A percentile compares a stretch with the other conserved stretches of the same genome.
Conservation (phyloP, 176 grass and related monocot genomes). For the Avena insularis region DNA sequence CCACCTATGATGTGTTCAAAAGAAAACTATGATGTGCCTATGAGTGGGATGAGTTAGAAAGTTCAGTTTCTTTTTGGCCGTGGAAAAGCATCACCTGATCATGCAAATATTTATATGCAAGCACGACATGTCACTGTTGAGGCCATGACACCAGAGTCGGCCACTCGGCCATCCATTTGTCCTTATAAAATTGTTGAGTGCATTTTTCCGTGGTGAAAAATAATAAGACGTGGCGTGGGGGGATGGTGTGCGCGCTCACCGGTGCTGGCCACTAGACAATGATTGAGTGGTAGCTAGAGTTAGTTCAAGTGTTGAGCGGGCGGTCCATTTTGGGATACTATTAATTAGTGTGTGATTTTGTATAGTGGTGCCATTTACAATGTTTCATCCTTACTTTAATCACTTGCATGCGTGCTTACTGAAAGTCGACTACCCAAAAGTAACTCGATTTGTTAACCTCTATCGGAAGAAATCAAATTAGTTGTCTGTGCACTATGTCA, state of each 20-base stretch:
- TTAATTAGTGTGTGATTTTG: conserved; percentile 22
- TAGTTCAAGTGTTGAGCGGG: conserved; percentile 48
- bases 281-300: conserved; percentile 34
- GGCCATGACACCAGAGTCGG: conserved; percentile 40
- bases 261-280: conserved; percentile 25
- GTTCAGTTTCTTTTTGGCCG: conserved; percentile 36
- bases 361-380: neutral
- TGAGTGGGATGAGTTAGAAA: conserved; percentile 64
- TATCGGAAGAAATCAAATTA: neutral
- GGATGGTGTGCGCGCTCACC: conserved; percentile 51
- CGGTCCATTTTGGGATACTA: conserved; percentile 33
- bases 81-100: neutral
- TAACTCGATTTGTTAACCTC: conserved; percentile 37
- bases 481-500: neutral
- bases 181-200: too few relatives aligned
- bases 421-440: conserved; percentile 32
- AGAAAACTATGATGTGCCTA: conserved; percentile 26
- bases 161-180: too few relatives aligned
- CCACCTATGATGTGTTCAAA: neutral
- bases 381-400: conserved; percentile 33
- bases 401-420: conserved; percentile 37
- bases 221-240: too few relatives aligned
- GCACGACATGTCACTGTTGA: conserved; percentile 34
- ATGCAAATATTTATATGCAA: conserved; percentile 15
- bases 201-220: too few relatives aligned